These are phyloP conservation scores for Astraeus odoratus DNA, from an alignment of 768 basidiomycete genomes.

Conservation along the genomic window DNA sequence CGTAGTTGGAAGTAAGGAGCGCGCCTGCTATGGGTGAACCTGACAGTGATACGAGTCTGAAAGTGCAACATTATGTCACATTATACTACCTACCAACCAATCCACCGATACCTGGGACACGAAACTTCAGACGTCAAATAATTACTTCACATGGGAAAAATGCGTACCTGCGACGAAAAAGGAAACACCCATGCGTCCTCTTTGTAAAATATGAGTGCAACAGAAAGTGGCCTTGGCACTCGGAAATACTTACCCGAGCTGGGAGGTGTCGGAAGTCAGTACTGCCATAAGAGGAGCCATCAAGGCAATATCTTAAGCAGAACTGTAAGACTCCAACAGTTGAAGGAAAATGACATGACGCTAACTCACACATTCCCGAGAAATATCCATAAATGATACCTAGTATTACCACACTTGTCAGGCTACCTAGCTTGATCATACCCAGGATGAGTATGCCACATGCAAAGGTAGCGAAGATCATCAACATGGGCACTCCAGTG, in stretches of 20 bases:
- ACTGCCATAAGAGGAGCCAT: slow-evolving; percentile 37
- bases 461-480: slow-evolving; percentile 28
- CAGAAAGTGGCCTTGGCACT: background rate
- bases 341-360: background rate
- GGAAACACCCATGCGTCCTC: slow-evolving; percentile 23
- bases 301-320: slow-evolving; percentile 28
- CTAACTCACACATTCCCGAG: slow-evolving; percentile 32
- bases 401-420: slow-evolving; percentile 32
- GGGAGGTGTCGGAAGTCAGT: slow-evolving; percentile 37
- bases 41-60: slow-evolving; percentile 6
- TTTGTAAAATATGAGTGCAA: slow-evolving; percentile 15
- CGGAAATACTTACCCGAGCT: slow-evolving; percentile 38
- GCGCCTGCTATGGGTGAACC: slow-evolving; percentile 55
- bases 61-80: background rate
- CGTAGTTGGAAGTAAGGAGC: slow-evolving; percentile 42
- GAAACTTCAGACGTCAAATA: background rate
- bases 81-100: slow-evolving; percentile 14
- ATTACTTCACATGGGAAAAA: background rate
- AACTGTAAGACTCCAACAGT: background rate
- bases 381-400: slow-evolving; percentile 43
- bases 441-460: slow-evolving; percentile 36
- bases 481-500: slow-evolving; percentile 38
- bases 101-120: slow-evolving; percentile 11
- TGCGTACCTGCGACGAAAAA: slow-evolving; percentile 3
- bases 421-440: slow-evolving; percentile 33